These are phyloP conservation scores for Nymphaea thermarum DNA, from an alignment of 164 flowering plant genomes.

Conservation along the genomic window DNA sequence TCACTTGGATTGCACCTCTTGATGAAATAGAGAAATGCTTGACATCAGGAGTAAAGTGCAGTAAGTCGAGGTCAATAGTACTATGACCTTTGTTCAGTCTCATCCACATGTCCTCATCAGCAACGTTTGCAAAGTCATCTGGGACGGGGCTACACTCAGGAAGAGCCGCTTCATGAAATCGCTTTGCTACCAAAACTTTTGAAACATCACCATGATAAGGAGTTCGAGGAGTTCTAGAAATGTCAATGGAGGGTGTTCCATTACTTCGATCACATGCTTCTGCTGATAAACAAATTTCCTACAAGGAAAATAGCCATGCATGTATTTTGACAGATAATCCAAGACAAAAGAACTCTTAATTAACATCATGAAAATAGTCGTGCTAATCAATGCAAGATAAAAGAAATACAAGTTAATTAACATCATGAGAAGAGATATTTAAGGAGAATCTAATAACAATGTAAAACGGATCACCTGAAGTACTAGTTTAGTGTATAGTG, in stretches of 20 bases:
- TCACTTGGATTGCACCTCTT: slow-evolving; percentile 40
- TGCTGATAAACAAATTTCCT: not conserved
- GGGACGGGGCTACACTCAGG: slow-evolving; percentile 79
- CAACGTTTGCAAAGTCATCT: slow-evolving; percentile 52
- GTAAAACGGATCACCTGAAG: too few relatives aligned
- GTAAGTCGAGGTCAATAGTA: slow-evolving; percentile 65
- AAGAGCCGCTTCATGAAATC: slow-evolving; percentile 42
- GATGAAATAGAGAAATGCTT: slow-evolving; percentile 49
- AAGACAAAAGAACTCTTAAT: not conserved
- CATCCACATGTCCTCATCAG: slow-evolving; percentile 93
- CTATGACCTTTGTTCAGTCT: slow-evolving; percentile 74
- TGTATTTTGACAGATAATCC: not conserved
- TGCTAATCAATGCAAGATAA: too few relatives aligned
- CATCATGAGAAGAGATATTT: too few relatives aligned
- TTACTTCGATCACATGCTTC: slow-evolving; percentile 29
- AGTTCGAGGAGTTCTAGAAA: slow-evolving; percentile 47
- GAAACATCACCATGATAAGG: slow-evolving; percentile 32
- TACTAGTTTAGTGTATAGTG: too few relatives aligned
- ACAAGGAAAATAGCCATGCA: not conserved
- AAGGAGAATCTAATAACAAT: too few relatives aligned
- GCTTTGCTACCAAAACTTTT: slow-evolving; percentile 52
- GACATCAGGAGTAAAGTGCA: slow-evolving; percentile 62
- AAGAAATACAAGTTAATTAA: too few relatives aligned
- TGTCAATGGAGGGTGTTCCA: slow-evolving; percentile 26
- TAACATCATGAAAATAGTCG: too few relatives aligned